Conservation (phyloP, 768 basidiomycete species). For the Tulasnella sp. region DNA sequence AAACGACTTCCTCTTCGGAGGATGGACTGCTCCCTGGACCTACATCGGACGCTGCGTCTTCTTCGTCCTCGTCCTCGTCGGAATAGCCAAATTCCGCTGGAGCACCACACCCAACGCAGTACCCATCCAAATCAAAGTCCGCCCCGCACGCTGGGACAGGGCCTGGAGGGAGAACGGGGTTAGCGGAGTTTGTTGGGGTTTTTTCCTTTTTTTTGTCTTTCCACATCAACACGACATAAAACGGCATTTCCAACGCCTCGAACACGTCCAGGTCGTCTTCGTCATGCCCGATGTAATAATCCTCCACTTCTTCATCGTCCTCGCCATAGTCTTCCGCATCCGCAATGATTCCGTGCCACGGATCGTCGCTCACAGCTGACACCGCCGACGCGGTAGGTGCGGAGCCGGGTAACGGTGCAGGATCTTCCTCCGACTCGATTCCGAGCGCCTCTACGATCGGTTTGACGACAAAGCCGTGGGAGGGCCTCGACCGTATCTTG, state of each 20-base stretch:
- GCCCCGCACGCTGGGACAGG: no score
- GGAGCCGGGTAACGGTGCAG: neutral
- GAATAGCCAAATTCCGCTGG: neutral
- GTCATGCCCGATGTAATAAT: neutral
- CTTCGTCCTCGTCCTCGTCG: neutral
- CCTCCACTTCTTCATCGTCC: slow-evolving; percentile 6
- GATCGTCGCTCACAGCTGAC: neutral
- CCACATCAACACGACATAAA: no score
- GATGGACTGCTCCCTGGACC: neutral
- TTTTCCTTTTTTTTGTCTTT: no score
- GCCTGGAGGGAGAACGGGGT: no score
- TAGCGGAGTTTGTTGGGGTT: no score
- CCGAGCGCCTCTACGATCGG: neutral
- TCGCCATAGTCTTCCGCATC: neutral
- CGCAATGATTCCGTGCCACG: slow-evolving; percentile 8
- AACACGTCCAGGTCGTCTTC: neutral
- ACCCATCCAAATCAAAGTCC: neutral
- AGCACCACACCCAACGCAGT: neutral
- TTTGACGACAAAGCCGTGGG: slow-evolving; percentile 14
- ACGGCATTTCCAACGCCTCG: no score
- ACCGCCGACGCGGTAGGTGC: neutral
- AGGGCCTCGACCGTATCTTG: neutral
- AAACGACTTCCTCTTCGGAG: neutral
- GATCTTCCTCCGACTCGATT: neutral
- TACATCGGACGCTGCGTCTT: neutral